Base-by-base conservation (phyloP, 192 early-diverging fungal genomes). In the Umbelopsis sp. region DNA sequence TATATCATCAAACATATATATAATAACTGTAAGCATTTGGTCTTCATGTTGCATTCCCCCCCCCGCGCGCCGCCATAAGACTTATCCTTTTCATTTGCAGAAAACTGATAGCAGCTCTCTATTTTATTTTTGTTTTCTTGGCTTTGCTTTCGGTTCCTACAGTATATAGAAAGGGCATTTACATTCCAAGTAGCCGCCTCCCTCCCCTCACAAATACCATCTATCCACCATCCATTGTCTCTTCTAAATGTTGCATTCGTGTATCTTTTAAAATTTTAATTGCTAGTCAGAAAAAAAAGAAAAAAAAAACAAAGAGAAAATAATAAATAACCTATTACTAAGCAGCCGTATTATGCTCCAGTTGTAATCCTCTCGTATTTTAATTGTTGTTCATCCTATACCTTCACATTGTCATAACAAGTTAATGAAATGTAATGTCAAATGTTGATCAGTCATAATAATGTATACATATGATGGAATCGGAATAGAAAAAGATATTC, bases 1-100 rank as follows among this genome's bases (percentile, higher is more conserved):
- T 87, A 87, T 74, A 80, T 82, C 34, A 81, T 88, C n/a, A 80
- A 85, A 14, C 86, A 87, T 54, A 79, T 86, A 45, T 62, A 65
- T 34, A 71, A 71, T 62, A 62, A 62, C 31, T 62, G 56, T 62
- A 62, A 31, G 56, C 17, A 21, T 47, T 3, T 47, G 16, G 3
- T 47, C 36, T 3, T 47, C 2, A 16, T 47, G 3, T n/a, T 12
- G 45, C 45, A 47, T 47, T 12, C n/a, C n/a, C n/a, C n/a, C n/a
- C n/a, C n/a, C n/a, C n/a, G n/a, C n/a, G n/a, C n/a, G n/a, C n/a
- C n/a, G n/a, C n/a, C n/a, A n/a, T n/a, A n/a, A n/a, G n/a, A n/a
- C n/a, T 41, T 41, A 3, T 41, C 4, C 4, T 41, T 25, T 8
- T 25, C 10, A n/a, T 25, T 24, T 25, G 7, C 22, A 26, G 26